Conservation (phyloP, 805 yeast species). For the Starmera pachycereana region DNA sequence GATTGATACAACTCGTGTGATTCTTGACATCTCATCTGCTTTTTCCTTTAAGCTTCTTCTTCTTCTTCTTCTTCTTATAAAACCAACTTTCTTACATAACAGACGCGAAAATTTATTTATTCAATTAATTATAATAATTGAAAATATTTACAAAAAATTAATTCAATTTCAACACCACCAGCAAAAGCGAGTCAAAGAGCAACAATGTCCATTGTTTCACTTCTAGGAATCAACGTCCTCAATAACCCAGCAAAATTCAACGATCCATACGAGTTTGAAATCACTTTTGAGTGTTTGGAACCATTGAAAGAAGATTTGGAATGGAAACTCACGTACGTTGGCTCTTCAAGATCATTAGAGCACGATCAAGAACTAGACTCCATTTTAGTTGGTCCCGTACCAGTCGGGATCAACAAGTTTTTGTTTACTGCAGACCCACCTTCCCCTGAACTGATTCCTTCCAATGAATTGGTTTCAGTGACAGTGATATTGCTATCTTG, state of each 20-base stretch:
- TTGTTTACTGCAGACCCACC: constrained; percentile 95
- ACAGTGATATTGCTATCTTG: constrained; percentile 91
- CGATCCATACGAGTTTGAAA: constrained; percentile 92
- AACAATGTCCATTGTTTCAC: constrained; percentile 83
- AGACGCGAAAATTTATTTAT: no score
- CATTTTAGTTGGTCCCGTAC: constrained; percentile 96
- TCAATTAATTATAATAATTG: no score
- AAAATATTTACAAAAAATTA: no score
- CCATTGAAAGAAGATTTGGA: constrained; percentile 79
- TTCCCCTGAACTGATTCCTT: constrained; percentile 90
- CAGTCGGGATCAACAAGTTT: constrained; percentile 93
- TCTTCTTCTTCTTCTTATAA: no score
- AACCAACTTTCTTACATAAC: no score
- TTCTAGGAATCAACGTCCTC: constrained; percentile 82
- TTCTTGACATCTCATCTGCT: constrained; percentile 6
- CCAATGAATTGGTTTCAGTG: constrained; percentile 87
- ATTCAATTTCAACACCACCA: no score
- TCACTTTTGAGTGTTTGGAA: constrained; percentile 94
- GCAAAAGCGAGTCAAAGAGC: not conserved
- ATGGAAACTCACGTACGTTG: constrained; percentile 96
- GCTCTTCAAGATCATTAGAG: constrained; percentile 86
- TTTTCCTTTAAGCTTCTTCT: no score
- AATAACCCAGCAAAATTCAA: constrained; percentile 92
- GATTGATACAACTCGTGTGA: constrained; percentile 43
- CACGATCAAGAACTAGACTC: constrained; percentile 97